A percentile compares a stretch with the other conserved stretches of the same genome.
Conservation (phyloP, 345 rosid genomes). For the Salix purpurea region DNA sequence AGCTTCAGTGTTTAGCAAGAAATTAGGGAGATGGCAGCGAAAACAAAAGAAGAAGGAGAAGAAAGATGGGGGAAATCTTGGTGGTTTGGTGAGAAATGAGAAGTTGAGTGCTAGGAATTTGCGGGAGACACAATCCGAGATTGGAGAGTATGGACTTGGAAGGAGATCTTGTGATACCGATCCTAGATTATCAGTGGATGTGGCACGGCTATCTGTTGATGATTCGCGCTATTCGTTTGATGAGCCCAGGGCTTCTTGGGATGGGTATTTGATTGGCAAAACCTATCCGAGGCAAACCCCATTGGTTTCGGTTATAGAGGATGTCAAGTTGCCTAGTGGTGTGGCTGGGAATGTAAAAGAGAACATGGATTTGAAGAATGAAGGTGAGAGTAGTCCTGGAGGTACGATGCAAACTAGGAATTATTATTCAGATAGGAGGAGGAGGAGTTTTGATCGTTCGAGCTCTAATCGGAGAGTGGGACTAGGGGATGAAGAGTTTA, state of each 20-base stretch:
- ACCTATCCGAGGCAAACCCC: constrained; percentile 43
- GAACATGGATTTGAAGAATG: constrained; percentile 20
- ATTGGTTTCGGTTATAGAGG: constrained; percentile 50
- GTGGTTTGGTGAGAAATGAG: background rate
- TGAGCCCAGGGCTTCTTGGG: constrained; percentile 81
- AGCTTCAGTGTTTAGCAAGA: constrained; percentile 49
- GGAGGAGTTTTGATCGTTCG: constrained; percentile 28
- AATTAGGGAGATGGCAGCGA: constrained; percentile 46
- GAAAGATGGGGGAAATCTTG: constrained; percentile 3
- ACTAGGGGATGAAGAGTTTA: constrained; percentile 30
- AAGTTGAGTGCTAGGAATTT: constrained; percentile 10
- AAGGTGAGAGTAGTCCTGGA: constrained; percentile 25
- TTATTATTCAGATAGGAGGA: constrained; percentile 24
- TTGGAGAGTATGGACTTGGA: constrained; percentile 41
- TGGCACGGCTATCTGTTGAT: constrained; percentile 33
- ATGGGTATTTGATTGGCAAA: constrained; percentile 62
- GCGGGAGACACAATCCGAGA: constrained; percentile 40
- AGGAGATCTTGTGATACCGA: constrained; percentile 58
- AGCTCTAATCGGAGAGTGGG: constrained; percentile 17
- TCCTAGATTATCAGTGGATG: constrained; percentile 35
- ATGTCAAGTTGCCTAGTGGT: constrained; percentile 36
- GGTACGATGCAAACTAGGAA: constrained; percentile 31
- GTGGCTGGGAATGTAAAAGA: constrained; percentile 32
- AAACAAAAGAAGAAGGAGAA: constrained; percentile 30
- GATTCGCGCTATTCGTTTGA: constrained; percentile 48